Percentiles rank a stretch among this genome's conserved stretches.
Conservation (phyloP, 768 basidiomycete genomes). For the Termitomyces eurrhizus region DNA sequence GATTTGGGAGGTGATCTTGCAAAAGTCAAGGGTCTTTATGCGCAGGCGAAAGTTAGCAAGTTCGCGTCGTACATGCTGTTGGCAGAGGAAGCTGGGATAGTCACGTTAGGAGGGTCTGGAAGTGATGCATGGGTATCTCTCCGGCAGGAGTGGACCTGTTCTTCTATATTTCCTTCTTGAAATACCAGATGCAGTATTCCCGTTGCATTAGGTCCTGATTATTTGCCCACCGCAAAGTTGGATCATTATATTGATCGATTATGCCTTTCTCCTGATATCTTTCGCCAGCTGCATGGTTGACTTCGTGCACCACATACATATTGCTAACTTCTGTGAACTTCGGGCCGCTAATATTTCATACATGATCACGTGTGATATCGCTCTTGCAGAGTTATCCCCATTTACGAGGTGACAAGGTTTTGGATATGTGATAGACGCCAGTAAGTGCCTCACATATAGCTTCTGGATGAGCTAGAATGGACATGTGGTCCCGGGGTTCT, state of each 20-base stretch:
- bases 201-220: neutral
- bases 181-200: neutral
- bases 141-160: slow-evolving; percentile 15
- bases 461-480: neutral
- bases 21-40: slow-evolving; percentile 17
- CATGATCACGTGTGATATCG: neutral
- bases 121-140: slow-evolving; percentile 20
- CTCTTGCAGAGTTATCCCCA: too few relatives aligned
- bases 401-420: neutral
- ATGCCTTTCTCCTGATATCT: neutral
- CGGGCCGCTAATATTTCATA: too few relatives aligned
- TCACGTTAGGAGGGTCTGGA: slow-evolving; percentile 18
- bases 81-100: slow-evolving; percentile 21
- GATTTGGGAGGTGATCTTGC: slow-evolving; percentile 19
- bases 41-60: slow-evolving; percentile 17
- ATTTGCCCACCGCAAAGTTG: neutral
- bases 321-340: too few relatives aligned
- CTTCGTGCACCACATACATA: neutral
- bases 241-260: neutral
- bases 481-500: neutral
- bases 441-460: neutral
- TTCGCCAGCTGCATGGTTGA: neutral
- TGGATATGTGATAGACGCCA: slow-evolving; percentile 1
- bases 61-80: slow-evolving; percentile 21
- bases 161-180: slow-evolving; percentile 1